These are phyloP conservation scores for Clavispora vitiphila DNA, from an alignment of 805 yeast genomes.

Conservation along the genomic window DNA sequence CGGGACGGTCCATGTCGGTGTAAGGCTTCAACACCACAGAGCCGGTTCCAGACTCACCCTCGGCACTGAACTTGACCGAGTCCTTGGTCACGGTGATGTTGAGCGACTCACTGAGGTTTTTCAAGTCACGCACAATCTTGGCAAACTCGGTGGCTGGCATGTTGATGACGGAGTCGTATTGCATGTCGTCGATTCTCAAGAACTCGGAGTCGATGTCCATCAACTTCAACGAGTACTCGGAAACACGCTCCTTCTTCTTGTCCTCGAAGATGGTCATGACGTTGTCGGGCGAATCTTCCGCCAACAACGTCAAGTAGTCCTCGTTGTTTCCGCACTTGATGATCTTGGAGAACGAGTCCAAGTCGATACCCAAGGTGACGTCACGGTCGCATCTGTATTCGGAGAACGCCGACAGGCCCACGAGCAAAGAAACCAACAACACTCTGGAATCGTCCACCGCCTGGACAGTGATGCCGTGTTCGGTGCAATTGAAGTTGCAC, in stretches of 20 bases:
- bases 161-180: constrained; percentile 77
- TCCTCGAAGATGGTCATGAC: constrained; percentile 86
- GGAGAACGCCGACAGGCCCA: constrained; percentile 83
- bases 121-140: constrained; percentile 83
- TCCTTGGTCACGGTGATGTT: constrained; percentile 86
- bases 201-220: constrained; percentile 97
- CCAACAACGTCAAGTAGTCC: constrained; percentile 81
- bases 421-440: constrained; percentile 77
- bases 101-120: constrained; percentile 81
- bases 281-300: constrained; percentile 82
- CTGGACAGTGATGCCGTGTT: constrained; percentile 89
- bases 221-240: constrained; percentile 85
- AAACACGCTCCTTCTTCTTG: constrained; percentile 80
- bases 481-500: constrained; percentile 96
- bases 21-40: constrained; percentile 79
- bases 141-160: constrained; percentile 88
- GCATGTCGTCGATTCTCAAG: constrained; percentile 90
- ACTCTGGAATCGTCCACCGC: constrained; percentile 98
- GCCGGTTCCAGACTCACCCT: constrained; percentile 90
- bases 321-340: constrained; percentile 87
- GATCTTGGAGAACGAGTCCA: constrained; percentile 81
- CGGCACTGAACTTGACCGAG: constrained; percentile 81
- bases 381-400: constrained; percentile 95
- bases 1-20: constrained; percentile 76
- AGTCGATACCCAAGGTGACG: constrained; percentile 85